Base-by-base conservation (phyloP, 2,329 filamentous ascomycete species). In the Phyllosticta citriasiana region DNA sequence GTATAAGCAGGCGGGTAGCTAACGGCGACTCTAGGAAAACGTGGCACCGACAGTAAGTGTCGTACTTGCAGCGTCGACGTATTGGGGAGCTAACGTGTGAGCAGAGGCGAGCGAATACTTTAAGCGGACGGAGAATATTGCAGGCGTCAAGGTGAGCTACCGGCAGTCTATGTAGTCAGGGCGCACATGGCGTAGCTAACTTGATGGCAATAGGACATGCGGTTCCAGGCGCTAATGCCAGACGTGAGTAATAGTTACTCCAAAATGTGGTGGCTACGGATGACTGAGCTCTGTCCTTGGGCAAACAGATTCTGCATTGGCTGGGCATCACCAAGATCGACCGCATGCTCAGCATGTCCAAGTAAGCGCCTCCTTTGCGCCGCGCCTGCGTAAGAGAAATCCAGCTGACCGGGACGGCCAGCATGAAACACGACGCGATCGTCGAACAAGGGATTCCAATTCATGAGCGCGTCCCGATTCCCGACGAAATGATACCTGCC, bases 281-380 rank as follows among this genome's bases (percentile, higher is more conserved):
- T 57, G 26, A 33, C 30, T 47, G 40, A 47, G 40, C 40, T 47
- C 14, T 47, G 40, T 47, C 30, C 12, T 26, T 33, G 55, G 55
- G 55, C 47, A n/a, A 4, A 59, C 62, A 71, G 70, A 96, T 97
- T 66, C 82, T 97, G 59, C 94, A 97, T 76, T 97, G 94, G 94
- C 84, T 99, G 30, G 94, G 94, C 64, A 97, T 99, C 72, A 94
- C 89, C 73, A 97, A 97, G 81, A 97, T 99, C 71, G 94, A 99
- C 74, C 84, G 92, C 63, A 99, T 97, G 94, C 79, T 97, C 68
- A 96, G 90, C 78, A 97, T 97, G 94, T 96, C 90, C 76, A 96
- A 97, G 87, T 89, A 72, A 79, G 85, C 69, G 30, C 54, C 30
- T 26, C 40, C 26, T n/a, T 27, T 52, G 56, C 22, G 56, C 55